Percentiles rank a stretch among this genome's conserved stretches.
Conservation (phyloP, 345 rosid species). For the Gossypium rotundifolium region DNA sequence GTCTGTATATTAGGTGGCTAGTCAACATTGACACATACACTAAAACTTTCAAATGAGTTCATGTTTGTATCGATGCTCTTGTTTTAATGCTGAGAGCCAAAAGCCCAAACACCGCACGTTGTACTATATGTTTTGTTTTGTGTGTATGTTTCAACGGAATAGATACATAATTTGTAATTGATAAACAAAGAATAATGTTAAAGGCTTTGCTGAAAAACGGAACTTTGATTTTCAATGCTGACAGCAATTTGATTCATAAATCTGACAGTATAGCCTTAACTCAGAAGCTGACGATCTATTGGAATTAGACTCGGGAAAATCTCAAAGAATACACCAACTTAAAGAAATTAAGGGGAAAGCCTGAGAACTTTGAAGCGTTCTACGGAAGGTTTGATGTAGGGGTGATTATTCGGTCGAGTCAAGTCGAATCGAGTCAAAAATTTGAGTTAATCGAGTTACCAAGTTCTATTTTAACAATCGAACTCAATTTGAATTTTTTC, state of each 20-base stretch:
- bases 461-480: no score
- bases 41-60: neutral
- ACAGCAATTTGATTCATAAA: neutral
- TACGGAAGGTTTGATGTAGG: no score
- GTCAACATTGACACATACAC: neutral
- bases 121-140: neutral
- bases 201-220: neutral
- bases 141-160: neutral
- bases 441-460: no score
- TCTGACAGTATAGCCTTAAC: neutral
- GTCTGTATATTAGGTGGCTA: neutral
- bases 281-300: neutral
- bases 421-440: no score
- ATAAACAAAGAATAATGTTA: neutral
- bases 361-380: constrained; percentile 2
- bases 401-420: no score
- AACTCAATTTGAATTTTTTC: no score
- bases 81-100: neutral
- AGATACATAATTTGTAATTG: neutral
- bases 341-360: no score
- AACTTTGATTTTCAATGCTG: neutral
- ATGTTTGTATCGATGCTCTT: neutral
- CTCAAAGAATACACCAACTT: no score
- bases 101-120: neutral
- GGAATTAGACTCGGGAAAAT: neutral